These are phyloP conservation scores for Parathielavia hyrcaniae DNA, from an alignment of 495 filamentous ascomycete genomes.

Conservation along the genomic window DNA sequence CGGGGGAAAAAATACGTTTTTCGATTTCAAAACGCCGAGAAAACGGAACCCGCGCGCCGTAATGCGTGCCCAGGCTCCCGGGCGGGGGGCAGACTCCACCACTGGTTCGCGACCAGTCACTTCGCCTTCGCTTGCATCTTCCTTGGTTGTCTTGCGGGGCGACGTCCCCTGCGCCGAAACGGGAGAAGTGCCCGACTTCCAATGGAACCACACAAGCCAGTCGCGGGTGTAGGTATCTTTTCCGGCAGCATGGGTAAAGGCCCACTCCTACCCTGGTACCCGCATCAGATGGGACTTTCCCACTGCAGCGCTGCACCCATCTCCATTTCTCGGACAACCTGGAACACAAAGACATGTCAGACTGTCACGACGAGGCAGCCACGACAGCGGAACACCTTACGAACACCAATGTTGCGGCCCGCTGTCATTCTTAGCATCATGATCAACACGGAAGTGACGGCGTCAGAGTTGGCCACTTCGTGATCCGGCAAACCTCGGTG, in stretches of 20 bases:
- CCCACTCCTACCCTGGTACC: conserved; percentile 3
- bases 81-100: conserved; percentile 10
- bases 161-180: conserved; percentile 17
- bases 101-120: conserved; percentile 20
- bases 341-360: no score
- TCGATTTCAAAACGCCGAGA: not conserved
- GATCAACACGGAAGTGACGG: no score
- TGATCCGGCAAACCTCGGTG: no score
- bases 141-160: conserved; percentile 26
- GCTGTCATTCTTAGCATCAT: no score
- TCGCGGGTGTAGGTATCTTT: conserved; percentile 6
- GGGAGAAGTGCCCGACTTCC: conserved; percentile 29
- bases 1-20: no score
- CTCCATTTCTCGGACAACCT: no score
- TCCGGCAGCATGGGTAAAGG: not conserved
- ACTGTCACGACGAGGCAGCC: no score
- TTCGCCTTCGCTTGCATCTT: conserved; percentile 18
- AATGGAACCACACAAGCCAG: not conserved
- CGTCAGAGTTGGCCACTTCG: no score
- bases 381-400: no score
- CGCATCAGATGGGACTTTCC: no score
- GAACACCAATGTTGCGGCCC: no score
- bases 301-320: no score
- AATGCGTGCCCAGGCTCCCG: conserved; percentile 1
- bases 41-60: not conserved